Conservation (phyloP, 257 asterid species). For the Verbena officinalis region DNA sequence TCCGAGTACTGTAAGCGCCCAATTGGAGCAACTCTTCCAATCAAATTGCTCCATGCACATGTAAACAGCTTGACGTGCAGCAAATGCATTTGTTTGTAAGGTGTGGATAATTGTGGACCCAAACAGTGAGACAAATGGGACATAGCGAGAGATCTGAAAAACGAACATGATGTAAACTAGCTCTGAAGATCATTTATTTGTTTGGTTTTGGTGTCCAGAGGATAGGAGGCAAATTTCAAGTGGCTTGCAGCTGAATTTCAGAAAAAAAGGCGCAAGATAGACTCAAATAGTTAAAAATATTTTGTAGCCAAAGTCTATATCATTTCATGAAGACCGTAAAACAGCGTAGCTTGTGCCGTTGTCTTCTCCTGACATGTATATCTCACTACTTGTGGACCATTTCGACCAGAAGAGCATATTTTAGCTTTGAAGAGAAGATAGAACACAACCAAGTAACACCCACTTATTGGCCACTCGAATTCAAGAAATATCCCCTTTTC, state of each 20-base stretch:
- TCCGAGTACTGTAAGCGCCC: no score
- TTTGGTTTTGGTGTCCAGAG: slow-evolving; percentile 64
- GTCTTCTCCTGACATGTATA: slow-evolving; percentile 57
- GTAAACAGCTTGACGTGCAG: slow-evolving; percentile 23
- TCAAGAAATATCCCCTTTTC: slow-evolving; percentile 31
- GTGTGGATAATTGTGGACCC: slow-evolving; percentile 55
- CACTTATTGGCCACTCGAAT: slow-evolving; percentile 41
- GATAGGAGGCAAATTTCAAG: slow-evolving; percentile 67
- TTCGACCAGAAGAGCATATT: slow-evolving; percentile 19
- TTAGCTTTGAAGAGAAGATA: slow-evolving; percentile 43
- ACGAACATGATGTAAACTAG: slow-evolving; percentile 42
- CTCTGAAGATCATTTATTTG: slow-evolving; percentile 55
- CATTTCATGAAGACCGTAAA: slow-evolving; percentile 62
- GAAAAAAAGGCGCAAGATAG: slow-evolving; percentile 38
- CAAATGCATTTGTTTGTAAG: slow-evolving; percentile 28
- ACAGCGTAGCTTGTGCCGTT: slow-evolving; percentile 67
- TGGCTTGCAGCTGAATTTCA: slow-evolving; percentile 39
- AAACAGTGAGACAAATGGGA: slow-evolving; percentile 43
- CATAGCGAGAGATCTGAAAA: slow-evolving; percentile 45
- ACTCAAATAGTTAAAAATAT: slow-evolving; percentile 38
- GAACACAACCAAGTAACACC: slow-evolving; percentile 34
- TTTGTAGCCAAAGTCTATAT: slow-evolving; percentile 36
- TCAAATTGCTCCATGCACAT: no score
- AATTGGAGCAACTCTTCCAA: no score
- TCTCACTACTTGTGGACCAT: slow-evolving; percentile 55